Percentiles rank a stretch among this genome's conserved stretches.
phyloP scores from a whole-genome alignment of 495 filamentous ascomycete species.

The Trichoderma parareesei region DNA sequence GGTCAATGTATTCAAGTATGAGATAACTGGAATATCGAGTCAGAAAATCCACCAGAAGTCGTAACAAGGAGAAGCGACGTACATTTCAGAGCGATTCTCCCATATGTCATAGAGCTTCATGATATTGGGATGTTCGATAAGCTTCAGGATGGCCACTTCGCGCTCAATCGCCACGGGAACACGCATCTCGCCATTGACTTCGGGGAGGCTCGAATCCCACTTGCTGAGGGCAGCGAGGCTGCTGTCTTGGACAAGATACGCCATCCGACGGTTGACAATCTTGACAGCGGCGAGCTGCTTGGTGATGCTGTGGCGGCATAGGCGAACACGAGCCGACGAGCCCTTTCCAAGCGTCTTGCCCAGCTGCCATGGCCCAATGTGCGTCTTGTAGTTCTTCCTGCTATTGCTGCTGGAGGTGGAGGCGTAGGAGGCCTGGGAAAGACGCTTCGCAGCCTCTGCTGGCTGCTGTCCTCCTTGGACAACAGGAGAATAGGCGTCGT shows the following conservation, averaged over 20 bases:
- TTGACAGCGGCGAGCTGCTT: constrained; percentile 81
- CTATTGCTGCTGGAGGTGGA: constrained; percentile 54
- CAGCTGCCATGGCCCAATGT: constrained; percentile 83
- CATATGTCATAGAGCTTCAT: constrained; percentile 89
- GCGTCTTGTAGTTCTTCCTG: constrained; percentile 52
- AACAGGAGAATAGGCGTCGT: constrained; percentile 13
- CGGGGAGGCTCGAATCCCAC: constrained; percentile 34
- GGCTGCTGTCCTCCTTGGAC: not conserved
- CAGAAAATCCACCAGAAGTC: constrained; percentile 17
- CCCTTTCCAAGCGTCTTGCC: constrained; percentile 81
- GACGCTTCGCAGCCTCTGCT: constrained; percentile 46
- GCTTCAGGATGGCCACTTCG: constrained; percentile 91
- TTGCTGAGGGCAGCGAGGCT: constrained; percentile 67
- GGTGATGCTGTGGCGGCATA: constrained; percentile 68
- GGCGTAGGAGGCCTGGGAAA: constrained; percentile 63
- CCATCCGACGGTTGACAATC: constrained; percentile 75
- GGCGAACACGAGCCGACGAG: constrained; percentile 72
- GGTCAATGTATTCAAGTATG: constrained; percentile 90
- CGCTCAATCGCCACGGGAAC: constrained; percentile 85
- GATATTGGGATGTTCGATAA: constrained; percentile 89
- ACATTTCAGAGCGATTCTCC: constrained; percentile 94
- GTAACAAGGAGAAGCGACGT: constrained; percentile 27
- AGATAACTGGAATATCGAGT: constrained; percentile 57
- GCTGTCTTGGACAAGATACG: constrained; percentile 60
- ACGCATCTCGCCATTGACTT: constrained; percentile 47